A percentile compares a stretch with the other conserved stretches of the same genome.
phyloP scores from a whole-genome alignment of 108 stramenopile genomes.

The Skeletonema potamos region DNA sequence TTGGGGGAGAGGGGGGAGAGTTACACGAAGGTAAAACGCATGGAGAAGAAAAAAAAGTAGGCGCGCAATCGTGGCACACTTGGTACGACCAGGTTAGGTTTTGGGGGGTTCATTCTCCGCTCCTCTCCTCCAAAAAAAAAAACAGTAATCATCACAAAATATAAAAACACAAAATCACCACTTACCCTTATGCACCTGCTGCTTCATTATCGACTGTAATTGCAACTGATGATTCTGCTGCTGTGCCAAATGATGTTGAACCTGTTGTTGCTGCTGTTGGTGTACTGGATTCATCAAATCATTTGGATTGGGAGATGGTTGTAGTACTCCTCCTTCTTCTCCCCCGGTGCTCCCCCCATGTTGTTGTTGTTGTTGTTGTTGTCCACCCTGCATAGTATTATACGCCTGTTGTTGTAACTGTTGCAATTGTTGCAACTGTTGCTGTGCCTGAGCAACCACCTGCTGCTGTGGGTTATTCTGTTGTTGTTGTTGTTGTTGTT shows the following conservation, averaged over 20 bases:
- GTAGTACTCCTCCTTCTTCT: too few relatives aligned
- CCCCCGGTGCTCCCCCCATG: too few relatives aligned
- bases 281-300: too few relatives aligned
- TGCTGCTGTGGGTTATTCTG: too few relatives aligned
- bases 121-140: not conserved
- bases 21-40: conserved; percentile 1
- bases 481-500: too few relatives aligned
- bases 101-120: not conserved
- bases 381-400: too few relatives aligned
- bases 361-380: too few relatives aligned
- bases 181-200: not conserved
- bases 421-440: too few relatives aligned
- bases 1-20: not conserved
- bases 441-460: too few relatives aligned
- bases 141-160: not conserved
- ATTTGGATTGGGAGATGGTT: too few relatives aligned
- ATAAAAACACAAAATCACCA: not conserved
- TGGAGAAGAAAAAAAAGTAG: not conserved
- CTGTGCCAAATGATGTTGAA: not conserved
- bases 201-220: not conserved
- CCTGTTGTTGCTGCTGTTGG: not conserved
- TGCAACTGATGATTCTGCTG: not conserved
- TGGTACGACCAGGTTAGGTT: conserved; percentile 1
- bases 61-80: conserved; percentile 1
- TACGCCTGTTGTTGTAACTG: too few relatives aligned